A percentile compares a stretch with the other conserved stretches of the same genome.
These are phyloP conservation scores for Beauveria caledonica DNA, from an alignment of 2,329 filamentous ascomycete species.

Conservation along the genomic window DNA sequence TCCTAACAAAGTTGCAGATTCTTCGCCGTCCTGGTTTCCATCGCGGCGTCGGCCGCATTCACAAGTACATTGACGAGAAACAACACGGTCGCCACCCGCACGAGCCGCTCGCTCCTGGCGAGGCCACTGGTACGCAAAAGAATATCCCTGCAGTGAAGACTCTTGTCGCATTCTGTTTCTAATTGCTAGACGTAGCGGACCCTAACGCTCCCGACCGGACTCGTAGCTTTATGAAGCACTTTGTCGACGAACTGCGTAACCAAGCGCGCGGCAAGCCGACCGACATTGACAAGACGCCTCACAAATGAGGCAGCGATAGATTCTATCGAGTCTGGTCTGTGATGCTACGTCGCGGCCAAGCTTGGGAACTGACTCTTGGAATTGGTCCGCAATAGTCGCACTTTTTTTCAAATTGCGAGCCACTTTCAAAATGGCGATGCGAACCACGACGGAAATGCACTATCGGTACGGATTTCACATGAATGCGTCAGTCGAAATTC, in stretches of 20 bases:
- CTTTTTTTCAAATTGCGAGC: no score
- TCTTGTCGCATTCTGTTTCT: background rate
- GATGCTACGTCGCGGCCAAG: no score
- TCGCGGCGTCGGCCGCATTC: constrained; percentile 43
- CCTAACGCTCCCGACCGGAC: constrained; percentile 20
- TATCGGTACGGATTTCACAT: no score
- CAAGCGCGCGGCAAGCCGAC: constrained; percentile 39
- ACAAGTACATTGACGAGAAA: constrained; percentile 40
- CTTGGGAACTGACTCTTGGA: no score
- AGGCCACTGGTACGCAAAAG: constrained; percentile 38
- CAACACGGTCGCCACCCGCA: constrained; percentile 41
- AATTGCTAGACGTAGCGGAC: constrained; percentile 20
- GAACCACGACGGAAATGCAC: no score
- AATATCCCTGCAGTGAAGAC: background rate
- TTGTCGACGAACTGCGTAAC: constrained; percentile 42
- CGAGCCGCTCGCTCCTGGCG: constrained; percentile 42
- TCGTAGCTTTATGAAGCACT: constrained; percentile 36
- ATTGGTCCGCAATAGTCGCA: no score
- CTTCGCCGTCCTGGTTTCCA: constrained; percentile 45
- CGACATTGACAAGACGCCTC: constrained; percentile 23
- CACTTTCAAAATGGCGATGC: no score
- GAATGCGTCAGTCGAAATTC: no score
- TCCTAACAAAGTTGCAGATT: constrained; percentile 27
- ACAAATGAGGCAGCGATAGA: constrained; percentile 16
- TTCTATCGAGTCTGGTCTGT: background rate